phyloP scores from a whole-genome alignment of 2,329 filamentous ascomycete species.

The Geosmithia flava region DNA sequence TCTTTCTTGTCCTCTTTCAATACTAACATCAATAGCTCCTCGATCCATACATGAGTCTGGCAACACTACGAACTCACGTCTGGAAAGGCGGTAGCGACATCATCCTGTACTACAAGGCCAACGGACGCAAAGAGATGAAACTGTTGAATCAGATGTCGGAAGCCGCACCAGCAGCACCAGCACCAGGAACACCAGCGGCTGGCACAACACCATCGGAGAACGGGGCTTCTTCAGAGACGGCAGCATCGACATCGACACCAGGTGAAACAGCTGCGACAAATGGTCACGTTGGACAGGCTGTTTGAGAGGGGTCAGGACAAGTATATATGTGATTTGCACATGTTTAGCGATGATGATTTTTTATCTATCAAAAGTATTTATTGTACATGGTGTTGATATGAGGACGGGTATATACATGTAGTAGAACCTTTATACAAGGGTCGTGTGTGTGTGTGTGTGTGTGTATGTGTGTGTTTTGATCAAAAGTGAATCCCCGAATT shows the following conservation, averaged over 20 bases:
- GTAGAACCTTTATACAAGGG: too few species aligned
- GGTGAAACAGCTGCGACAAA: conserved; percentile 6
- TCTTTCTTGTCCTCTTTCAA: too few species aligned
- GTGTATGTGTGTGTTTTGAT: background rate
- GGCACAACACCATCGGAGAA: background rate
- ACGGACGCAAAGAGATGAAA: conserved; percentile 61
- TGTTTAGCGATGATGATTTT: background rate
- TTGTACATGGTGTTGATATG: too few species aligned
- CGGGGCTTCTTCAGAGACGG: conserved; percentile 5
- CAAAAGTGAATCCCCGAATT: background rate
- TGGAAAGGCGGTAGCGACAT: conserved; percentile 97
- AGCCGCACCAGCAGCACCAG: too few species aligned
- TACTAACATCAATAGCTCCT: conserved; percentile 33
- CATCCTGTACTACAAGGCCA: conserved; percentile 79
- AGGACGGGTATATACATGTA: too few species aligned
- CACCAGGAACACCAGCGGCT: conserved; percentile 4
- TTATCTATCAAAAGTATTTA: too few species aligned
- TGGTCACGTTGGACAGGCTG: background rate
- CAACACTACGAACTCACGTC: conserved; percentile 78
- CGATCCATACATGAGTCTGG: conserved; percentile 78
- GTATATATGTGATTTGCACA: background rate
- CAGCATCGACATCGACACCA: conserved; percentile 3
- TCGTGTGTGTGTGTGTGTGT: background rate
- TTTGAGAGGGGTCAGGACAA: background rate
- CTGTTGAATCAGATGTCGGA: conserved; percentile 7